Evolutionary conservation across 805 yeast species (phyloP).

Genomic region (Yamadazyma laniorum): DNA sequence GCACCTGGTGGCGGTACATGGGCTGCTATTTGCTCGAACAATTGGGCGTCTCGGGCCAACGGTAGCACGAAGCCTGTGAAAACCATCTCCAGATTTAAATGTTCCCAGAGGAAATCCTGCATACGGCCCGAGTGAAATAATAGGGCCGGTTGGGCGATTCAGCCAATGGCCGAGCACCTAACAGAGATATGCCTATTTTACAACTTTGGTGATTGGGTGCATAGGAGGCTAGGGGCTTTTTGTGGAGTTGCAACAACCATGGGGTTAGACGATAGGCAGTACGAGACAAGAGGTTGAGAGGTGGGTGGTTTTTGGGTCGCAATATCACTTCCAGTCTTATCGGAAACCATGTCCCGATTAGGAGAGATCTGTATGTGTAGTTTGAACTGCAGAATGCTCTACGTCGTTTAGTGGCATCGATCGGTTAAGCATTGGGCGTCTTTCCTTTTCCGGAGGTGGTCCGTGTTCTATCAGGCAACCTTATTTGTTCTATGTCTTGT

Average conservation of each 20-base stretch:
- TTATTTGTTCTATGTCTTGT: too few relatives aligned
- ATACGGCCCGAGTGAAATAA: not conserved
- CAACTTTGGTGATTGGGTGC: not conserved
- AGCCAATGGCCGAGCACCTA: not conserved
- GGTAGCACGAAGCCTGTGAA: too few relatives aligned
- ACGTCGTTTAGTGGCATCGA: too few relatives aligned
- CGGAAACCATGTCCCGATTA: not conserved
- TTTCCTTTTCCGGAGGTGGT: too few relatives aligned
- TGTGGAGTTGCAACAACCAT: not conserved
- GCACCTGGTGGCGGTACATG: too few relatives aligned
- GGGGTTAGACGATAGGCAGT: too few relatives aligned
- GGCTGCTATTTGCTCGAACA: not conserved
- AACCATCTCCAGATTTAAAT: not conserved
- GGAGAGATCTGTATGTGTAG: not conserved
- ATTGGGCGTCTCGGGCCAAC: too few relatives aligned
- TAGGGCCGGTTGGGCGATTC: not conserved
- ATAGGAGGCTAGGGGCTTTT: not conserved
- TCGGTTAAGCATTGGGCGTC: too few relatives aligned
- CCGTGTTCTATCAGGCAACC: too few relatives aligned
- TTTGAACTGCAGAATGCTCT: too few relatives aligned
- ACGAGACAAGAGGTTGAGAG: not conserved
- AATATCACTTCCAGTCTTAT: too few relatives aligned
- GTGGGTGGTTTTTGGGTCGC: not conserved
- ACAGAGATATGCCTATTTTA: not conserved
- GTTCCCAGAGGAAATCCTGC: not conserved